Evolutionary conservation across 345 rosid genomes (phyloP).

Genomic region (Aquilaria yunnanensis): DNA sequence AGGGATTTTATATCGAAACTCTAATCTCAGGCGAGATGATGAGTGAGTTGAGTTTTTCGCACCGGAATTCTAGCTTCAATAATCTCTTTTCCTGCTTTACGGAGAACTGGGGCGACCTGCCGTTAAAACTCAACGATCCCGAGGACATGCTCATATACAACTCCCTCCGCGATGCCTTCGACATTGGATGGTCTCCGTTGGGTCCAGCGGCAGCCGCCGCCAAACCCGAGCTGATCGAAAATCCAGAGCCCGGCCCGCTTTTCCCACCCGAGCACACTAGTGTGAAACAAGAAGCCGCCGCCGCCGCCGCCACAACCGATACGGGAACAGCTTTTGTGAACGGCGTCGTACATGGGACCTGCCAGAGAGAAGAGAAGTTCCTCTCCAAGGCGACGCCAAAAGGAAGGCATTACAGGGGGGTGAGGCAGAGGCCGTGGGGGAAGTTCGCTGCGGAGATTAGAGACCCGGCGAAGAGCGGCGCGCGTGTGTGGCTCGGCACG

Average conservation of each 20-base stretch:
- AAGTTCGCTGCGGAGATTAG: slow-evolving; percentile 77
- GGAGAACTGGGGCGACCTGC: slow-evolving; percentile 61
- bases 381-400: not conserved
- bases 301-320: not conserved
- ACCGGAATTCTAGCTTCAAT: slow-evolving; percentile 25
- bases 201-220: slow-evolving; percentile 12
- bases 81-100: slow-evolving; percentile 46
- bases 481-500: slow-evolving; percentile 73
- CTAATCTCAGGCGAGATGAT: too few relatives aligned
- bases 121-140: slow-evolving; percentile 42
- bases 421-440: slow-evolving; percentile 80
- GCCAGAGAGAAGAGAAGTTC: too few relatives aligned
- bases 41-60: slow-evolving; percentile 8
- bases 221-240: slow-evolving; percentile 14
- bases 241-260: not conserved
- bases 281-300: slow-evolving; percentile 1
- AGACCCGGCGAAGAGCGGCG: slow-evolving; percentile 61
- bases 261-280: not conserved
- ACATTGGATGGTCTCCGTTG: slow-evolving; percentile 46
- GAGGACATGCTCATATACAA: slow-evolving; percentile 54
- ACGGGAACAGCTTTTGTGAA: not conserved
- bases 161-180: slow-evolving; percentile 49
- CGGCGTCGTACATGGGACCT: not conserved
- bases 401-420: slow-evolving; percentile 65
- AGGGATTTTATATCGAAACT: too few relatives aligned